Conservation (phyloP, 2,329 filamentous ascomycete species). For the Fusarium mexicanum region DNA sequence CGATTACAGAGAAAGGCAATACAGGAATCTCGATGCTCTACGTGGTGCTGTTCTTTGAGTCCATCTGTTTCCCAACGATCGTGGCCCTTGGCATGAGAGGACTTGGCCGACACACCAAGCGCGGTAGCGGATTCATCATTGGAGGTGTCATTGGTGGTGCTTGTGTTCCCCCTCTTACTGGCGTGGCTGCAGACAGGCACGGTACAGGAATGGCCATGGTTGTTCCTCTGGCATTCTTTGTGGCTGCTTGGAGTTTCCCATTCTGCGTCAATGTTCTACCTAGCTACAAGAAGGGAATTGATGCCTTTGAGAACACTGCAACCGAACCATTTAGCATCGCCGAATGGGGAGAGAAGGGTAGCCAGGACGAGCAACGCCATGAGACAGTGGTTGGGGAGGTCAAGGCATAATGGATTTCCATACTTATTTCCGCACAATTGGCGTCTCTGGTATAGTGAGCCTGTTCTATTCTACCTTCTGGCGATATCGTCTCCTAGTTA, state of each 20-base stretch:
- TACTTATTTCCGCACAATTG: background rate
- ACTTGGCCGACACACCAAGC: slow-evolving; percentile 79
- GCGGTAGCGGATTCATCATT: slow-evolving; percentile 75
- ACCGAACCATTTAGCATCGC: background rate
- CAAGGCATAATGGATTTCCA: background rate
- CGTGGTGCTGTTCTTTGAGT: slow-evolving; percentile 80
- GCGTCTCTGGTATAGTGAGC: accelerated
- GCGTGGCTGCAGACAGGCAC: slow-evolving; percentile 71
- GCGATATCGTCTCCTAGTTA: background rate
- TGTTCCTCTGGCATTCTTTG: slow-evolving; percentile 70
- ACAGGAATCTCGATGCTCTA: slow-evolving; percentile 70
- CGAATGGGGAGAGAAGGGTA: background rate
- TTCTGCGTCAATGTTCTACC: slow-evolving; percentile 73
- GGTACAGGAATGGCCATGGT: slow-evolving; percentile 71
- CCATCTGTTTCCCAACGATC: slow-evolving; percentile 83
- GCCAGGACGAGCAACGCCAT: background rate
- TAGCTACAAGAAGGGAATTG: slow-evolving; percentile 69
- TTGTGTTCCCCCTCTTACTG: slow-evolving; percentile 76
- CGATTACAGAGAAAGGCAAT: slow-evolving; percentile 57
- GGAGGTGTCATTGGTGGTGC: slow-evolving; percentile 78
- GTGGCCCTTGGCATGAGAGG: slow-evolving; percentile 80
- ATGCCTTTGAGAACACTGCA: slow-evolving; percentile 54
- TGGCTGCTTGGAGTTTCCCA: slow-evolving; percentile 65
- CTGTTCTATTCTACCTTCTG: background rate
- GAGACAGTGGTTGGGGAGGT: background rate